phyloP scores from a whole-genome alignment of 352 stramenopile species.

The Globisporangium orthogonon region DNA sequence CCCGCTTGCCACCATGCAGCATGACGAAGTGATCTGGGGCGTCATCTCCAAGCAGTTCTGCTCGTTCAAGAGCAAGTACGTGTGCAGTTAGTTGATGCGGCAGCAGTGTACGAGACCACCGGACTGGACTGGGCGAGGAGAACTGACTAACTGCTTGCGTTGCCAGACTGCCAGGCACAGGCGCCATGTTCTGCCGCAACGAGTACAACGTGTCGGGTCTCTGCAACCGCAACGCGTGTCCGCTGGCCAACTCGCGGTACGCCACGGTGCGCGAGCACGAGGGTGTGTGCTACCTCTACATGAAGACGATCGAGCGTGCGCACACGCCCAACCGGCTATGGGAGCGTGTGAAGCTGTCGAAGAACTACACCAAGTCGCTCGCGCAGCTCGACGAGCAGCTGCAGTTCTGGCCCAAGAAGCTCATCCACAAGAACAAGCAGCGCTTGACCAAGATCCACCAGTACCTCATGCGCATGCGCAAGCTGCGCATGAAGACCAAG shows the following conservation, averaged over 20 bases:
- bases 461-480: conserved; percentile 98
- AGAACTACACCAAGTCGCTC: conserved; percentile 97
- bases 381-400: conserved; percentile 94
- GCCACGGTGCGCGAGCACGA: conserved; percentile 97
- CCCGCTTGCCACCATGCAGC: conserved; percentile 66
- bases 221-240: conserved; percentile 95
- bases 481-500: conserved; percentile 94
- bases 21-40: conserved; percentile 99
- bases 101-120: too few species aligned
- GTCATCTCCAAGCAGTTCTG: conserved; percentile 99
- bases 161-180: conserved; percentile 49
- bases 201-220: conserved; percentile 97
- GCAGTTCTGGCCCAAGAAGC: conserved; percentile 97
- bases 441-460: conserved; percentile 99
- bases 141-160: neutral
- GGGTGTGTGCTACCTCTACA: conserved; percentile 93
- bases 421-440: conserved; percentile 98
- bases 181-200: conserved; percentile 97
- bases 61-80: conserved; percentile 96
- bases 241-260: conserved; percentile 97
- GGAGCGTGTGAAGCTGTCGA: conserved; percentile 96
- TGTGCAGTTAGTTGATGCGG: neutral
- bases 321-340: conserved; percentile 98
- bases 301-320: conserved; percentile 98
- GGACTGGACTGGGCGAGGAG: too few species aligned